Base-by-base conservation (phyloP, 352 stramenopile genomes). In the Achlya hypogyna region DNA sequence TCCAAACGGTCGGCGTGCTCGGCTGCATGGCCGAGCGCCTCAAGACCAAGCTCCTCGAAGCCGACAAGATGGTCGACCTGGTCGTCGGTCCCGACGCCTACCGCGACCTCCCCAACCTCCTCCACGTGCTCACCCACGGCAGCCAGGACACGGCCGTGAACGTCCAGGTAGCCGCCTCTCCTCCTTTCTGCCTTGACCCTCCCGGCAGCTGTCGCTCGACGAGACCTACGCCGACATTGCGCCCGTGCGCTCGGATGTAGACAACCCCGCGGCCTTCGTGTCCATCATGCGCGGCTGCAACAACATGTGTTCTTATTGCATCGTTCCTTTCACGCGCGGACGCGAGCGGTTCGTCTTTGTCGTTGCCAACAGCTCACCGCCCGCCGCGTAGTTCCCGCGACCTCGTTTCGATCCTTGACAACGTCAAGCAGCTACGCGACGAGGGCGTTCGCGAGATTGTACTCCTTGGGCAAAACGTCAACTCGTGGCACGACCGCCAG, bases 301-400 rank as follows among this genome's bases (percentile, higher is more conserved):
- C 77, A 99, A 99, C 76, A 99, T 99, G 88, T 99, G 97, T 78
- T 97, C 87, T 18, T 99, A 99, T 81, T 99, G 98, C 79, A 98
- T 99, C 62, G 98, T 99, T 63, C 98, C 98, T 0, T 99, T 99
- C 76, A 99, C 97, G 14, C 82, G 97, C 38, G 98, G 98, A 1
- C 82, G 97, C 59, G 97, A 99, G 78, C 87, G 97, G 51, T 91
- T 60, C 5, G 8, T 27, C 23, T 56, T 23, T 25, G 16, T 25
- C 31, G 27, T 56, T 20, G 1, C 27, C 12, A 2, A 56, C 6
- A 12, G 25, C 12, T 16, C 6, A 22, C 51, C 22, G 2, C 16
- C 22, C 20, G 27, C 12, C n/a, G 51, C n/a, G 2, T 51, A 68
- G 60, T 4, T 62, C 82, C 65, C 84, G 84, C 25, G 83, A 91